Base-by-base conservation (phyloP, 495 filamentous ascomycete genomes). In the Hyphodiscus hymeniophilus region DNA sequence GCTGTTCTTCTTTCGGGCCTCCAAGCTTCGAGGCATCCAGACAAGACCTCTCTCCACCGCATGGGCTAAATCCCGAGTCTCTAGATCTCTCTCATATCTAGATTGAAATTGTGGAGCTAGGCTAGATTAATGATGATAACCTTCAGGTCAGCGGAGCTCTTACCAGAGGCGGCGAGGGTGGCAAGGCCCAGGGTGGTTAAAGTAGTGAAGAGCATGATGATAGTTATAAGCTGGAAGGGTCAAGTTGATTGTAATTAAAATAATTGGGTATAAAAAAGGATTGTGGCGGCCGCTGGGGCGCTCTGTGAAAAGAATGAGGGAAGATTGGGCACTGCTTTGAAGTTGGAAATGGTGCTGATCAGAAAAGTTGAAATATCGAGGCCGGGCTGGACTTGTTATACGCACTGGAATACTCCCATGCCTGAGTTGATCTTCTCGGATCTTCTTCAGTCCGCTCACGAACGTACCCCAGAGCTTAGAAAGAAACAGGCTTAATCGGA, bases 271-370 rank as follows among this genome's bases (percentile, higher is more conserved):
- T 31, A 35, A 39, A 50, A 53, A 58, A 52, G 1, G 48, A 55
- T 30, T 50, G 46, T 54, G 53, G 57, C 57, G 50, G 53, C 57
- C 57, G 43, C 57, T 60, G 48, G 57, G 57, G 57, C 57, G 57
- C 57, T 56, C 56, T 28, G 48, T 48, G 46, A 48, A 60, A 56
- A 45, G 53, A 60, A 60, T 53, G 52, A 42, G 45, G 33, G 35
- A 23, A 15, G 16, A 33, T 28, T 49, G 48, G 47, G 52, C 12
- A 38, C 33, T 24, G 20, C 18, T 43, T 41, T 30, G 32, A 47
- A 45, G 31, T 41, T 47, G 48, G 34, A 50, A 47, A 44, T 45
- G 44, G 41, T 59, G 48, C 46, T 48, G 48, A 24, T 31, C 17
- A 39, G 35, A 45, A 50, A 33, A 21, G 20, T 23, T 38, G 38